These are phyloP conservation scores for Solanum bulbocastanum DNA, from an alignment of 257 asterid species.

Conservation along the genomic window DNA sequence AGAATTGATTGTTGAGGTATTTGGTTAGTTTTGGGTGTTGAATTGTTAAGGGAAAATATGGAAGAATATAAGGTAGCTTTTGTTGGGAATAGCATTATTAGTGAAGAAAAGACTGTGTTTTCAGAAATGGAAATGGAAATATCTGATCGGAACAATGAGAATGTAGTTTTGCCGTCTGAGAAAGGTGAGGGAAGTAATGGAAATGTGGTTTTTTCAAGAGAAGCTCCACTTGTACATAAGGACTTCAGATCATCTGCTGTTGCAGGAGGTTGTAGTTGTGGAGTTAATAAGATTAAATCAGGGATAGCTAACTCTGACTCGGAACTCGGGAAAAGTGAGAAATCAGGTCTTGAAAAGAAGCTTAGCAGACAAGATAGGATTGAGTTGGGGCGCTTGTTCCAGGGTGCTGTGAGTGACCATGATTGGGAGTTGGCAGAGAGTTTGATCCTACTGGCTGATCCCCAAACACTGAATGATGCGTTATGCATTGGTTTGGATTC, in stretches of 20 bases:
- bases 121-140: constrained; percentile 38
- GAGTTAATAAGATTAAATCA: constrained; percentile 73
- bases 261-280: constrained; percentile 35
- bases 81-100: not conserved
- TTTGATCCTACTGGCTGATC: constrained; percentile 76
- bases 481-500: constrained; percentile 90
- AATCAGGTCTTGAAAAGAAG: constrained; percentile 33
- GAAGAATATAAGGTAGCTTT: constrained; percentile 16
- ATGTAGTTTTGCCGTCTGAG: constrained; percentile 17
- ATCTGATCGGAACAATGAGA: not conserved
- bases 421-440: constrained; percentile 97
- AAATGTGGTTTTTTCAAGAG: constrained; percentile 59
- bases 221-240: constrained; percentile 49
- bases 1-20: not conserved
- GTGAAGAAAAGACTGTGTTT: constrained; percentile 16
- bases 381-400: constrained; percentile 83
- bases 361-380: constrained; percentile 85
- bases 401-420: constrained; percentile 85
- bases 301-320: constrained; percentile 51
- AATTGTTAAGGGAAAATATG: not conserved
- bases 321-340: constrained; percentile 50
- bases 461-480: constrained; percentile 86
- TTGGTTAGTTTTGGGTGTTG: not conserved
- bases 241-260: constrained; percentile 16
- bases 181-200: constrained; percentile 50